These are phyloP conservation scores for Periconia digitata DNA, from an alignment of 2,329 filamentous ascomycete genomes.

Conservation along the genomic window DNA sequence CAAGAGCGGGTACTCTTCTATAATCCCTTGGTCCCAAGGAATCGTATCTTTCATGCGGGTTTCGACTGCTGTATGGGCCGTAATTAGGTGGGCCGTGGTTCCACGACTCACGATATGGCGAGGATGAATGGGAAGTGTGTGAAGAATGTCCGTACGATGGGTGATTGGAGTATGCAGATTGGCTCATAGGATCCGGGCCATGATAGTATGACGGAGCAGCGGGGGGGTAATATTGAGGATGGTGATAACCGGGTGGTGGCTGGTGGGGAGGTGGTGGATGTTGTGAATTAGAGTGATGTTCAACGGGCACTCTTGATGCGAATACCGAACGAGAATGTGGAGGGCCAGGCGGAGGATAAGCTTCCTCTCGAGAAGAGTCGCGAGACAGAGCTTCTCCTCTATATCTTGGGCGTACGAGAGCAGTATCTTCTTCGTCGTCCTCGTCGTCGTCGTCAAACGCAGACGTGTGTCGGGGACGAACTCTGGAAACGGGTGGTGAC, in stretches of 20 bases:
- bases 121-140: constrained; percentile 37
- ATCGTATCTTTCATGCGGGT: constrained; percentile 40
- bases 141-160: constrained; percentile 33
- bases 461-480: constrained; percentile 29
- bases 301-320: constrained; percentile 39
- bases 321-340: constrained; percentile 33
- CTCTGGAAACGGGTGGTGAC: constrained; percentile 34
- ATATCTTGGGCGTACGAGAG: constrained; percentile 31
- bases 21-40: constrained; percentile 40
- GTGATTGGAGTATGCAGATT: constrained; percentile 33
- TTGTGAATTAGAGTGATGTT: constrained; percentile 59
- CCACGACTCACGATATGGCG: constrained; percentile 41
- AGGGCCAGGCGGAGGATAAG: constrained; percentile 18
- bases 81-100: constrained; percentile 38
- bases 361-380: constrained; percentile 27
- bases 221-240: constrained; percentile 39
- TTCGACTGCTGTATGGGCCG: constrained; percentile 34
- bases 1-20: constrained; percentile 29
- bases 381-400: constrained; percentile 30
- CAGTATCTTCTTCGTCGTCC: constrained; percentile 35
- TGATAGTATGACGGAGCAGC: constrained; percentile 39
- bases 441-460: constrained; percentile 38
- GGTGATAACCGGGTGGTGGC: constrained; percentile 54
- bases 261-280: constrained; percentile 67
- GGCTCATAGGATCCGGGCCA: constrained; percentile 38